phyloP scores from a whole-genome alignment of 2,329 filamentous ascomycete species.

The Aquanectria penicillioides region DNA sequence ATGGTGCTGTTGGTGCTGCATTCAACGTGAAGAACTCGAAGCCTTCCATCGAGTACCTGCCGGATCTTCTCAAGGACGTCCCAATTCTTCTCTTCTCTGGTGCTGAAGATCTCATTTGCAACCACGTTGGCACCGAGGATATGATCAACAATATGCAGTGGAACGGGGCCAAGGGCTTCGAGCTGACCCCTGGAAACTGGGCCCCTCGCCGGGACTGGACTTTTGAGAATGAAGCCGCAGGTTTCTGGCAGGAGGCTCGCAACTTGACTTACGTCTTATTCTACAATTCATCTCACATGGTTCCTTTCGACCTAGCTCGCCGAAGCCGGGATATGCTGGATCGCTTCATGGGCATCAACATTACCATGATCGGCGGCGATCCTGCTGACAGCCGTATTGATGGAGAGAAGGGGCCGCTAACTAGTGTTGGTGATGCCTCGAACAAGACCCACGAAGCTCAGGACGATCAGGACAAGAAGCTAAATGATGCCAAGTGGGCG shows the following conservation, averaged over 20 bases:
- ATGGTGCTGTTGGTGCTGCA: conserved; percentile 76
- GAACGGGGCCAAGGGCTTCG: conserved; percentile 92
- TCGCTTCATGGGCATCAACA: conserved; percentile 93
- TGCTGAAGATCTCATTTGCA: conserved; percentile 95
- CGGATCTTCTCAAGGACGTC: conserved; percentile 79
- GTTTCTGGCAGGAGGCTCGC: conserved; percentile 92
- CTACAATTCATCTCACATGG: conserved; percentile 97
- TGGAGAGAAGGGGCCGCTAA: conserved; percentile 83
- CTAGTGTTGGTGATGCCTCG: conserved; percentile 77
- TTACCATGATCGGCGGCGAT: conserved; percentile 83
- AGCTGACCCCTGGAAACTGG: conserved; percentile 85
- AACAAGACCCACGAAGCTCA: conserved; percentile 67
- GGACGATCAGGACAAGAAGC: conserved; percentile 65
- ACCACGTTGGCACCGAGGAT: conserved; percentile 92
- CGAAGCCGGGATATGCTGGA: conserved; percentile 96
- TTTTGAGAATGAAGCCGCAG: conserved; percentile 87
- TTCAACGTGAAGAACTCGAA: conserved; percentile 78
- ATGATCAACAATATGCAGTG: conserved; percentile 91
- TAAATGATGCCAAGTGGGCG: conserved; percentile 88
- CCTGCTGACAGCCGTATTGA: conserved; percentile 85
- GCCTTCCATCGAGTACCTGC: conserved; percentile 79
- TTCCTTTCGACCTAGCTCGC: conserved; percentile 91
- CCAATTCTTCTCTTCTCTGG: conserved; percentile 91
- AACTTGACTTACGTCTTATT: conserved; percentile 97
- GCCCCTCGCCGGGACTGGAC: conserved; percentile 94